These are phyloP conservation scores for Microascus cirrosus DNA, from an alignment of 2,329 filamentous ascomycete genomes.

Conservation along the genomic window DNA sequence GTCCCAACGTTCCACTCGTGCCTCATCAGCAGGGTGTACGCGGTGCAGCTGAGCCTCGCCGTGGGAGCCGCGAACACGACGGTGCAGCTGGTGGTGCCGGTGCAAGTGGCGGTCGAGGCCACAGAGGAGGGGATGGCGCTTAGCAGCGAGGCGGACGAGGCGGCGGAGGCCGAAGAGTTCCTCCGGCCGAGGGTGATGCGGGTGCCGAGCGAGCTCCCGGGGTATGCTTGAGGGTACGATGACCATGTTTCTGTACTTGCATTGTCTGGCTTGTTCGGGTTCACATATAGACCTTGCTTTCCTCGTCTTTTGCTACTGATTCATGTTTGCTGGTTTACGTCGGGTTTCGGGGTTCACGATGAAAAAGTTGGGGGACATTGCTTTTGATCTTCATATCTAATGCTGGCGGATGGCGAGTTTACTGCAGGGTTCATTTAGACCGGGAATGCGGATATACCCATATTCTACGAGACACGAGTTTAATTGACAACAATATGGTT, in stretches of 20 bases:
- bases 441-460: not conserved
- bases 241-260: conserved; percentile 1
- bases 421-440: not conserved
- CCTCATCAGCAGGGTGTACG: conserved; percentile 44
- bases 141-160: conserved; percentile 27
- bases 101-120: conserved; percentile 34
- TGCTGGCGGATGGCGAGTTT: not conserved
- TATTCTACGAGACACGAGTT: too few species aligned
- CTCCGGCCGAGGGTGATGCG: conserved; percentile 26
- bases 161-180: conserved; percentile 30
- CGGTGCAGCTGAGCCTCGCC: conserved; percentile 32
- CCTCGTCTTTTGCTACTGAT: not conserved
- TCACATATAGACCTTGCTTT: not conserved
- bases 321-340: not conserved
- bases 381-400: not conserved
- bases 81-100: conserved; percentile 32
- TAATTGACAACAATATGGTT: too few species aligned
- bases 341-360: not conserved
- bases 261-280: not conserved
- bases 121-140: conserved; percentile 18
- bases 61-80: conserved; percentile 28
- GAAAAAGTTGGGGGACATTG: not conserved
- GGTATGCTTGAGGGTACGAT: conserved; percentile 1
- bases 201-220: not conserved
- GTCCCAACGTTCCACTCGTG: conserved; percentile 48